These are phyloP conservation scores for Ceratocystiopsis minuta DNA, from an alignment of 2,329 filamentous ascomycete species.

Conservation along the genomic window DNA sequence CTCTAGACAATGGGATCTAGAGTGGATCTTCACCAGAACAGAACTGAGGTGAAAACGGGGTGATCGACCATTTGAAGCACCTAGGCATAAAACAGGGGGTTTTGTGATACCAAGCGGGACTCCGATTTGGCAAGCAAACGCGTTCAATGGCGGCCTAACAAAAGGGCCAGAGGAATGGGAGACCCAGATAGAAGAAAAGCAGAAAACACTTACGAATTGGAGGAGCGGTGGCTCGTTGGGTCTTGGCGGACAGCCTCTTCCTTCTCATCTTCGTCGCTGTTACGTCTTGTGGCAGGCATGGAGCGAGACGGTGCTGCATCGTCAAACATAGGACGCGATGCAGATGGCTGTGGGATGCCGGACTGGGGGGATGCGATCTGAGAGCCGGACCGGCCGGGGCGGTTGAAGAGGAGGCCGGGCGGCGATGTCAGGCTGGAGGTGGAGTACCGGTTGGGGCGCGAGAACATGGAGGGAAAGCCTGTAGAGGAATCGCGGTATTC, in stretches of 20 bases:
- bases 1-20: no score
- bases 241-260: slow-evolving; percentile 54
- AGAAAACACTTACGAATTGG: slow-evolving; percentile 59
- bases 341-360: slow-evolving; percentile 29
- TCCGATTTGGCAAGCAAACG: no score
- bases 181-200: not conserved
- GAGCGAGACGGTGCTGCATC: slow-evolving; percentile 64
- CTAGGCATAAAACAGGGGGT: no score
- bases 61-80: no score
- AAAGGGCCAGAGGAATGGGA: not conserved
- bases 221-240: slow-evolving; percentile 53
- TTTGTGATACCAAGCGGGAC: no score
- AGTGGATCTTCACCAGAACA: no score
- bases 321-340: slow-evolving; percentile 27
- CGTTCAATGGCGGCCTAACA: no score
- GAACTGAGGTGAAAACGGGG: no score
- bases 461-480: slow-evolving; percentile 63
- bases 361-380: slow-evolving; percentile 63
- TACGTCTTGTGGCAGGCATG: slow-evolving; percentile 68
- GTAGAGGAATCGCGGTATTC: slow-evolving; percentile 61
- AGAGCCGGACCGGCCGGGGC: slow-evolving; percentile 59
- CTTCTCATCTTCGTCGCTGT: slow-evolving; percentile 82
- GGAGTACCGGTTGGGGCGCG: slow-evolving; percentile 74
- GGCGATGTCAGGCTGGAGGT: slow-evolving; percentile 74
- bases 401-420: slow-evolving; percentile 48